Base-by-base conservation (phyloP, 805 yeast species). In the Schwanniomyces polymorphus region DNA sequence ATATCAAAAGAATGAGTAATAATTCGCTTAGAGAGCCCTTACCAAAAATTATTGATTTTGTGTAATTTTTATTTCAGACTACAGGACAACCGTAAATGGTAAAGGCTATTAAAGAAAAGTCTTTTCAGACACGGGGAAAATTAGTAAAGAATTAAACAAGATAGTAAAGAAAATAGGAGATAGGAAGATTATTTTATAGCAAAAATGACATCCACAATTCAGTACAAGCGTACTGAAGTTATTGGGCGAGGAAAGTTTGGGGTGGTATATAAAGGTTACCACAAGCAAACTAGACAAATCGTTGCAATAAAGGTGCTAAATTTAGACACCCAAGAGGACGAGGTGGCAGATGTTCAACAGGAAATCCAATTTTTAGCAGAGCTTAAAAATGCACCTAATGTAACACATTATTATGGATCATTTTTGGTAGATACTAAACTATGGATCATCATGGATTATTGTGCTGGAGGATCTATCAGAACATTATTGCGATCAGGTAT, bases 241-340 rank as follows among this genome's bases (percentile, higher is more conserved):
- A 86, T 95, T 11, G 99, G 99, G 7, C 79, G 95, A 48, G 99
- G 99, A 18, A 94, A 91, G 71, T 94, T 94, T 67, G 99, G 99
- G 40, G 85, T 91, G 23, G 99, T 94, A 4, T 94, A 92, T 67
- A 91, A 91, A 64, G 99, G 96, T 17, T 72, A 78, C 44, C 80
- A 85, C 58, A 67, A 79, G 34, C 79, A 80, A 47, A 85, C 95
- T 6, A 84, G 83, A 54, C 85, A 85, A 53, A 81, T 89, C 1
- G 92, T 88, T 47, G 99, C 99, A 25, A 91, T 94, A 62, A 94
- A 94, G 63, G 94, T 92, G 9, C 75, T 94, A 51, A 91, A 92
- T 61, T 74, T 94, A 47, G 99, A 94, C 64, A 89, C 97, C 0
- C 89, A 86, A 35, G 91, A 88, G 51, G 97, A 94, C 56, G 99